A percentile compares a stretch with the other conserved stretches of the same genome.
phyloP scores from a whole-genome alignment of 176 grass and related monocot genomes.

The Areca catechu region DNA sequence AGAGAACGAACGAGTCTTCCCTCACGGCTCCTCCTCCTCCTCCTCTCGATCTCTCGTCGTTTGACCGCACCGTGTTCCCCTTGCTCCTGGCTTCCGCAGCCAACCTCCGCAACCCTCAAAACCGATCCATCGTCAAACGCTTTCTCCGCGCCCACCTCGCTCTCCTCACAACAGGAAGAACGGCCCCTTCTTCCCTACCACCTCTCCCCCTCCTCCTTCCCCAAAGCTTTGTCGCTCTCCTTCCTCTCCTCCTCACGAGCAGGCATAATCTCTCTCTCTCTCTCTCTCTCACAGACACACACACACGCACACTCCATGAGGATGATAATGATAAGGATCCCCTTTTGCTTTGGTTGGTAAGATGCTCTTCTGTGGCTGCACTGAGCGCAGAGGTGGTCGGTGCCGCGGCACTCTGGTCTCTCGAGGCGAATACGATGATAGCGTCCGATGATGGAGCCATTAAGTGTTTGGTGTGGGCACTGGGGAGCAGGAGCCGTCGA shows the following conservation, averaged over 20 bases:
- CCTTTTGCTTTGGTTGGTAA: slow-evolving; percentile 1
- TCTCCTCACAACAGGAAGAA: not conserved
- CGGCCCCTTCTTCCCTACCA: not conserved
- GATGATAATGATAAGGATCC: not conserved
- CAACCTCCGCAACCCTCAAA: not conserved
- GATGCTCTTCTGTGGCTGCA: slow-evolving; percentile 32
- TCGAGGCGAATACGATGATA: slow-evolving; percentile 26
- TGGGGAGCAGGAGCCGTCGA: slow-evolving; percentile 24
- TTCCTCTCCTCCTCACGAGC: slow-evolving; percentile 14
- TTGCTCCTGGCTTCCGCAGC: not conserved
- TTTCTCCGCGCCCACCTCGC: slow-evolving; percentile 8
- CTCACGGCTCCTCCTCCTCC: not conserved
- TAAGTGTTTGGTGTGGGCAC: slow-evolving; percentile 25
- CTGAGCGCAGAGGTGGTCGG: slow-evolving; percentile 47
- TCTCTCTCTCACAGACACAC: no score
- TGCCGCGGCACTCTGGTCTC: slow-evolving; percentile 35
- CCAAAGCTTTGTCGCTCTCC: not conserved
- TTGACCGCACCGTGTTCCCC: not conserved
- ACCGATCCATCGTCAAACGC: not conserved
- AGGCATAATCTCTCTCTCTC: not conserved
- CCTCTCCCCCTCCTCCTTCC: not conserved
- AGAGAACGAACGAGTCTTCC: not conserved
- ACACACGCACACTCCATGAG: not conserved
- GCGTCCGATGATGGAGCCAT: slow-evolving; percentile 30
- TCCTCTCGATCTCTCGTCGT: not conserved